phyloP scores from a whole-genome alignment of 768 basidiomycete genomes.

The Rhodosporidiobolus sp. region DNA sequence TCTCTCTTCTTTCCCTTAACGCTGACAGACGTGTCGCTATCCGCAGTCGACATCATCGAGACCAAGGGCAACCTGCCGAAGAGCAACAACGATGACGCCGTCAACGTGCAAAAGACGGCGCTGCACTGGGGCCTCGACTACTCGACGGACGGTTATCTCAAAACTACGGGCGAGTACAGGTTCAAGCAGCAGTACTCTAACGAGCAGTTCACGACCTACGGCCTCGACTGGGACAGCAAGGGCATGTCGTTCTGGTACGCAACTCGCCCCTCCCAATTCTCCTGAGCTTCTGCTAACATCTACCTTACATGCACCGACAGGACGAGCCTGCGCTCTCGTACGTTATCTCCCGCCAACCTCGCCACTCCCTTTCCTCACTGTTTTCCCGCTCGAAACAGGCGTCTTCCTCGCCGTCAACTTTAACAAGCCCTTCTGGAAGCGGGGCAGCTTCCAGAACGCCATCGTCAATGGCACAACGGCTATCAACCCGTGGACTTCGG shows the following conservation, averaged over 20 bases:
- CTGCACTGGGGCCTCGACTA: conserved; percentile 73
- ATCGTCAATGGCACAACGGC: conserved; percentile 60
- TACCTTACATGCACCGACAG: too few species aligned
- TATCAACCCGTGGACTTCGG: conserved; percentile 45
- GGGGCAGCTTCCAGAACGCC: conserved; percentile 65
- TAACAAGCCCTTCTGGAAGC: conserved; percentile 70
- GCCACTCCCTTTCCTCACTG: conserved; percentile 59
- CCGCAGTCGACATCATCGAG: conserved; percentile 57
- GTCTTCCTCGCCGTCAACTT: conserved; percentile 63
- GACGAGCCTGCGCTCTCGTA: neutral
- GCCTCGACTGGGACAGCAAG: conserved; percentile 53
- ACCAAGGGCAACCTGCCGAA: conserved; percentile 58
- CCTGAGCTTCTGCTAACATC: too few species aligned
- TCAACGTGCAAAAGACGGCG: conserved; percentile 56
- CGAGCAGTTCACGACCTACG: conserved; percentile 59
- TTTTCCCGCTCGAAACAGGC: neutral
- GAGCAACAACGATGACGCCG: conserved; percentile 58
- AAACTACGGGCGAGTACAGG: neutral
- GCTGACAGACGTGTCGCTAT: too few species aligned
- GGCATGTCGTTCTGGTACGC: conserved; percentile 29
- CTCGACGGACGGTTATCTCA: conserved; percentile 46
- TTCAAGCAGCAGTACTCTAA: conserved; percentile 55
- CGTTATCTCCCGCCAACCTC: conserved; percentile 62
- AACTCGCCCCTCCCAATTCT: too few species aligned
- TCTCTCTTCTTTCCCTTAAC: neutral